Evolutionary conservation across 2,329 filamentous ascomycete species (phyloP).

Genomic region (Chaetomiaceae sp.): DNA sequence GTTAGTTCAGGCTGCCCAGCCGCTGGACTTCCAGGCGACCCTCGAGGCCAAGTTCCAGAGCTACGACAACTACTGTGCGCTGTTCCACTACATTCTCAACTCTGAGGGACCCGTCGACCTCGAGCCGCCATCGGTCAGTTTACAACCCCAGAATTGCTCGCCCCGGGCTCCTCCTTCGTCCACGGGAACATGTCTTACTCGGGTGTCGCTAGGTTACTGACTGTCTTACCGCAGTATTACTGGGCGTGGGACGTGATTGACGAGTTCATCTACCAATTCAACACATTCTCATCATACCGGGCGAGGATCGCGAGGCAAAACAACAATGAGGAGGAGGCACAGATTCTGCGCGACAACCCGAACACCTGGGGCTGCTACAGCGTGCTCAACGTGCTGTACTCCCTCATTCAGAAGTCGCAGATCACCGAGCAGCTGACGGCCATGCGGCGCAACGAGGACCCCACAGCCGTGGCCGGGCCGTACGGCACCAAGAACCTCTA

Average conservation of each 20-base stretch:
- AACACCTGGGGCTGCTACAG: conserved; percentile 99
- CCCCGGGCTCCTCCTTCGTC: too few relatives aligned
- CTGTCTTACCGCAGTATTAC: conserved; percentile 62
- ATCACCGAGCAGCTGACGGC: conserved; percentile 96
- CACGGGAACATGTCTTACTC: conserved; percentile 1
- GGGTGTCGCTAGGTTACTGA: neutral
- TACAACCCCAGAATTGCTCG: too few relatives aligned
- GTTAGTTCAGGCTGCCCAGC: conserved; percentile 84
- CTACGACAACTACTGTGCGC: conserved; percentile 98
- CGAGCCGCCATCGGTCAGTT: conserved; percentile 86
- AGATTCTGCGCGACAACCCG: conserved; percentile 88
- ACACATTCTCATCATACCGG: conserved; percentile 97
- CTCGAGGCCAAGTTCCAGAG: conserved; percentile 96
- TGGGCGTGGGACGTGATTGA: conserved; percentile 99
- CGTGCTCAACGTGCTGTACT: conserved; percentile 98
- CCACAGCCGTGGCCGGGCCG: conserved; percentile 80
- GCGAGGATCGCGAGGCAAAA: conserved; percentile 79
- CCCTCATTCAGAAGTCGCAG: conserved; percentile 94
- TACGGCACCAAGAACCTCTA: conserved; percentile 93
- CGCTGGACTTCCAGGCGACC: conserved; percentile 90
- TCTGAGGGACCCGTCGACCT: conserved; percentile 97
- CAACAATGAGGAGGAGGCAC: conserved; percentile 86
- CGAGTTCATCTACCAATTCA: conserved; percentile 99
- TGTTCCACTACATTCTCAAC: conserved; percentile 99
- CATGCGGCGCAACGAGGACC: conserved; percentile 90